phyloP scores from a whole-genome alignment of 495 filamentous ascomycete species.

The Penicillium verhagenii region DNA sequence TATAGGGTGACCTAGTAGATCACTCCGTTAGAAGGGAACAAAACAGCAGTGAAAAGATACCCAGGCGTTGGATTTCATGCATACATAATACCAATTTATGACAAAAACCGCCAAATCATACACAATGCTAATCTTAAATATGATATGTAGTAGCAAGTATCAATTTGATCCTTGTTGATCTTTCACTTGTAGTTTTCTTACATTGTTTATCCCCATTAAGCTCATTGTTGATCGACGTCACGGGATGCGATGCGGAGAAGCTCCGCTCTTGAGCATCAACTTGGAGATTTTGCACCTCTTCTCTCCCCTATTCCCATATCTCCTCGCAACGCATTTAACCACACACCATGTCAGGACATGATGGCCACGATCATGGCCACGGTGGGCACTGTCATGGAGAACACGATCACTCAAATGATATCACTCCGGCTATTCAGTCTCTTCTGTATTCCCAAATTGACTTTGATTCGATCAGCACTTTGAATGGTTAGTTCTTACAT shows the following conservation, averaged over 20 bases:
- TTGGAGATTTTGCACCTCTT: background rate
- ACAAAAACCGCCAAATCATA: too few species aligned
- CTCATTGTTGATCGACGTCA: constrained; percentile 15
- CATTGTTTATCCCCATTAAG: background rate
- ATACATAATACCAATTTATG: background rate
- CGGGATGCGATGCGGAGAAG: constrained; percentile 11
- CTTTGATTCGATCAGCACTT: constrained; percentile 78
- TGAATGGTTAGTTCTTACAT: constrained; percentile 66
- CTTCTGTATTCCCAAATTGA: constrained; percentile 88
- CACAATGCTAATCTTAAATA: too few species aligned
- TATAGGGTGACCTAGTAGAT: constrained; percentile 59
- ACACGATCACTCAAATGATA: constrained; percentile 87
- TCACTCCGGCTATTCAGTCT: constrained; percentile 82
- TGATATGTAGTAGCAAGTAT: too few species aligned
- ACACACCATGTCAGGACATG: constrained; percentile 39
- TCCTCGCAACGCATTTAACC: background rate
- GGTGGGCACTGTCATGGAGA: constrained; percentile 43
- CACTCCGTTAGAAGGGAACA: background rate
- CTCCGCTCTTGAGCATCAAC: background rate
- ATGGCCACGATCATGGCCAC: constrained; percentile 44
- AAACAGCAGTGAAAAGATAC: background rate
- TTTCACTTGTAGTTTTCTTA: background rate
- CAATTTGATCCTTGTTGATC: background rate
- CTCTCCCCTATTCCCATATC: background rate
- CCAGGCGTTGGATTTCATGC: constrained; percentile 2